Evolutionary conservation across 148 eudicot species (phyloP).

Genomic region (Pouteria glomerata): DNA sequence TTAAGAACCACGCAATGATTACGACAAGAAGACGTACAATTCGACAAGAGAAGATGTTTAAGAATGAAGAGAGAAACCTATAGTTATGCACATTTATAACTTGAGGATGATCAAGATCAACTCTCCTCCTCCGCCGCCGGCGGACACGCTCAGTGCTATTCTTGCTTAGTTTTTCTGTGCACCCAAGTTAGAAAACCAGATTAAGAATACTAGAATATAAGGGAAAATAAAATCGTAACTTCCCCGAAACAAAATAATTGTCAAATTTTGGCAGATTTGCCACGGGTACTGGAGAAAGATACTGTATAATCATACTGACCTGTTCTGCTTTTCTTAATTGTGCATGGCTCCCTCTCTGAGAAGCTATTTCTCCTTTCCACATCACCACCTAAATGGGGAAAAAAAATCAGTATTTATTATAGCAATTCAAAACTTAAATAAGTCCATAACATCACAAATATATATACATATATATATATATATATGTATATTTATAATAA

Average conservation of each 20-base stretch:
- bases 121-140: constrained; percentile 39
- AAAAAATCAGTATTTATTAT: neutral
- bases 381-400: constrained; percentile 57
- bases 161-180: constrained; percentile 60
- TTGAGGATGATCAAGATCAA: constrained; percentile 86
- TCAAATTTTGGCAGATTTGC: neutral
- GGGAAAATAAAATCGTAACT: neutral
- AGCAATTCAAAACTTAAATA: constrained; percentile 12
- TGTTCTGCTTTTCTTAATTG: constrained; percentile 75
- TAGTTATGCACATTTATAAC: constrained; percentile 87
- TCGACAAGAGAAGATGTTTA: neutral
- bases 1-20: neutral
- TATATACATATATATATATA: too few relatives aligned
- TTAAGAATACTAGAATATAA: neutral
- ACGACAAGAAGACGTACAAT: neutral
- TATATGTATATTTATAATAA: neutral
- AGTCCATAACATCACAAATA: too few relatives aligned
- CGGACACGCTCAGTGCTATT: constrained; percentile 45
- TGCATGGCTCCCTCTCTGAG: constrained; percentile 76
- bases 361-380: constrained; percentile 75
- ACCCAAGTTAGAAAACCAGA: constrained; percentile 10
- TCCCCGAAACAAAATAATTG: neutral
- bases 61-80: constrained; percentile 43
- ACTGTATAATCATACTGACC: constrained; percentile 26
- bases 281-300: neutral